A percentile compares a stretch with the other conserved stretches of the same genome.
Evolutionary conservation across 352 stramenopile genomes (phyloP).

Genomic region (Phytophthora pluvialis): DNA sequence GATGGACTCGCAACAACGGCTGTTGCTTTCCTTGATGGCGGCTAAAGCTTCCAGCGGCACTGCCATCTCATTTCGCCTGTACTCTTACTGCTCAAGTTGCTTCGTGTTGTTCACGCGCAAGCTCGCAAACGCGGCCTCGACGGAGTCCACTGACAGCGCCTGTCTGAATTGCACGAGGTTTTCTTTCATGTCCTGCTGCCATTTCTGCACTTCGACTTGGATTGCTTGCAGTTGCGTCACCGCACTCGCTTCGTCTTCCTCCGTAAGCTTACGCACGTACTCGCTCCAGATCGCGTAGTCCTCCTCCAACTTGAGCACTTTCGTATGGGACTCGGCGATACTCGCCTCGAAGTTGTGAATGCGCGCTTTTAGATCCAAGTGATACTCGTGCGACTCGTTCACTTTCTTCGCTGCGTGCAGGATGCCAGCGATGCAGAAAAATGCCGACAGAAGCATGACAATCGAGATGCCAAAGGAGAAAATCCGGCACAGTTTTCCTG

Average conservation of each 20-base stretch:
- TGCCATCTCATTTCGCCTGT: slow-evolving; percentile 6
- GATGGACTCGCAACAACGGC: slow-evolving; percentile 22
- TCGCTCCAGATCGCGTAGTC: slow-evolving; percentile 80
- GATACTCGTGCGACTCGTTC: slow-evolving; percentile 68
- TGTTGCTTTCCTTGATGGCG: slow-evolving; percentile 26
- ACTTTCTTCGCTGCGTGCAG: slow-evolving; percentile 56
- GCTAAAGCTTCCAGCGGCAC: slow-evolving; percentile 7
- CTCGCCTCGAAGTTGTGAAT: slow-evolving; percentile 68
- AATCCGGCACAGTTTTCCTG: slow-evolving; percentile 25
- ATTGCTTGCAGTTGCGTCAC: slow-evolving; percentile 67
- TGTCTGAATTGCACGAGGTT: slow-evolving; percentile 69
- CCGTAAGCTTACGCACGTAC: slow-evolving; percentile 67
- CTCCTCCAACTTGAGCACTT: slow-evolving; percentile 68
- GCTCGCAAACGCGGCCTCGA: slow-evolving; percentile 53
- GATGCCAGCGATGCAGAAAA: slow-evolving; percentile 64
- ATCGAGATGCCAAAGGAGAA: slow-evolving; percentile 43
- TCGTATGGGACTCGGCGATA: slow-evolving; percentile 72
- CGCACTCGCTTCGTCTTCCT: slow-evolving; percentile 74
- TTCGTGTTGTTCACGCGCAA: slow-evolving; percentile 44
- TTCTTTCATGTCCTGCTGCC: slow-evolving; percentile 77
- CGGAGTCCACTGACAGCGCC: slow-evolving; percentile 57
- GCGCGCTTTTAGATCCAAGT: slow-evolving; percentile 57
- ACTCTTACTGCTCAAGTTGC: slow-evolving; percentile 18
- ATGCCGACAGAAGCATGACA: slow-evolving; percentile 43
- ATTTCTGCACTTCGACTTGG: slow-evolving; percentile 73